Evolutionary conservation across 148 eudicot species (phyloP), one percentile per base, ranked within the genome.

Genomic region (Silene latifolia): DNA sequence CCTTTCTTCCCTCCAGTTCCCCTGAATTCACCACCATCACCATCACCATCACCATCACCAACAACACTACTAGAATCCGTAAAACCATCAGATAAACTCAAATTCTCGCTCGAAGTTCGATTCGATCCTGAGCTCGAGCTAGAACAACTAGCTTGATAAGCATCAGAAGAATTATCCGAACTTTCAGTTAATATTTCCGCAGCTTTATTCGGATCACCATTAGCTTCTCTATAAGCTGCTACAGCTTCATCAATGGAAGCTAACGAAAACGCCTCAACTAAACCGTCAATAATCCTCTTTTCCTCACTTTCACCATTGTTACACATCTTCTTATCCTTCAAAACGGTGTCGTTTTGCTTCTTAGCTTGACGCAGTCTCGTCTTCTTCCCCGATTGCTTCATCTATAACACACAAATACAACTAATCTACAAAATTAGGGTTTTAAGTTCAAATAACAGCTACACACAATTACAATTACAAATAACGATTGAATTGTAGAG

Each of bases 331-430:
- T 24, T 39, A 39, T 39, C 7, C 64, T 60, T 4, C 27, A 47
- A 67, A 67, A 67, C 70, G 24, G 11, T 47, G 24, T 39, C 70
- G 35, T 63, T 76, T 24, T 58, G 65, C 14, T 74, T 71, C 18
- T 80, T 0, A 78, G 69, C 39, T 77, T 54, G 85, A 71, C 72
- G 83, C 73, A 53, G 32, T 84, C 83, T 88, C 84, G 77, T 85
- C 82, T 78, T 90, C 82, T 78, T 88, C 87, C 78, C 88, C 13
- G 91, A 71, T 29, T 92, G 82, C 80, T 75, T 87, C 97, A 90
- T 92, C 14, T 68, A 72, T 51, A 27, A 1, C 29, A 27, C 29
- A 27, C 29, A 20, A 69, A 14, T 32, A 5, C 29, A 69, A 74
- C 11, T 63, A 10, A 18, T 6, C 47, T 51, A 12, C 56, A 51